Evolutionary conservation across 805 yeast genomes (phyloP).

Genomic region (Blastobotrys chiropterorum): DNA sequence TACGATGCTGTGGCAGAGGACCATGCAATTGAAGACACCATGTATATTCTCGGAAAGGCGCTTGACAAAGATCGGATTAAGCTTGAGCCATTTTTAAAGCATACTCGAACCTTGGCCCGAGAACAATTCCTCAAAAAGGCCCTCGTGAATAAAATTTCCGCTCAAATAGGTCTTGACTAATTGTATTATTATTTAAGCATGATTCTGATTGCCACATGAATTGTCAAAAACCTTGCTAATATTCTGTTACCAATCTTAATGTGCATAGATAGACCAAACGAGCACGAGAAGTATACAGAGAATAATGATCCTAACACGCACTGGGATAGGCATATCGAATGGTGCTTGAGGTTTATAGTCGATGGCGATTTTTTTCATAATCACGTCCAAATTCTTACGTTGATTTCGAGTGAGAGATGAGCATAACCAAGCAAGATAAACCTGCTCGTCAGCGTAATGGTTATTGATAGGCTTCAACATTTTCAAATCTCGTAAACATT

Average conservation of each 20-base stretch:
- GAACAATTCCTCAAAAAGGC: constrained; percentile 54
- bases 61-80: constrained; percentile 44
- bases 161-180: constrained; percentile 1
- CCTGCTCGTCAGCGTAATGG: neutral
- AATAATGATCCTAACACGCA: too few species aligned
- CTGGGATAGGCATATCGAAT: too few species aligned
- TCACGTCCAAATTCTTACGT: neutral
- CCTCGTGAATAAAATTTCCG: constrained; percentile 36
- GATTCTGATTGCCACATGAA: too few species aligned
- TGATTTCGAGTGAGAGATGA: too few species aligned
- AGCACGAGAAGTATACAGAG: too few species aligned
- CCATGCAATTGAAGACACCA: constrained; percentile 64
- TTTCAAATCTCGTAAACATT: neutral
- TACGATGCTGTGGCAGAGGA: constrained; percentile 61
- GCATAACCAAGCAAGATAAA: neutral
- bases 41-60: constrained; percentile 50
- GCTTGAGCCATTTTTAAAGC: constrained; percentile 39
- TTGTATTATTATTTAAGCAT: neutral
- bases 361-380: neutral
- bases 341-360: neutral
- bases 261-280: too few species aligned
- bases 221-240: too few species aligned
- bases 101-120: constrained; percentile 51
- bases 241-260: too few species aligned
- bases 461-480: too few species aligned